Base-by-base conservation (phyloP, 1,139 yeast genomes). In the Protomyces inundatus region DNA sequence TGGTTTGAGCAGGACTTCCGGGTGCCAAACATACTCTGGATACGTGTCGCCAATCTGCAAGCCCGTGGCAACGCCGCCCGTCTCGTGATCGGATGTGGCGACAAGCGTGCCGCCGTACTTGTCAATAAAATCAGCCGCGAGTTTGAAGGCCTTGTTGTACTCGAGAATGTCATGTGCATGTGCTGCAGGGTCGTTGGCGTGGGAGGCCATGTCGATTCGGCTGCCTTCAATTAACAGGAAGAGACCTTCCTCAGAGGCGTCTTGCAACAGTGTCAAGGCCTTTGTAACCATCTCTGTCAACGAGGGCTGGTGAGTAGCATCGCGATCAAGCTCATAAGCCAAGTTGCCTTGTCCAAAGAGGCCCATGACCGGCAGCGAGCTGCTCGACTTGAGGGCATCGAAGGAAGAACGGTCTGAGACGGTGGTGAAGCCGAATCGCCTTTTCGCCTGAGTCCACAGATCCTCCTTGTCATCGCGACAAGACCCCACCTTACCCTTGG, bases 171-270 rank as follows among this genome's bases (percentile, higher is more conserved):
- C 95, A 68, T 86, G 79, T 7, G 85, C 90, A 75, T 88, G 96
- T 9, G 95, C 93, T 10, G 90, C 89, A 10, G 96, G 90, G 73
- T 90, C 96, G 71, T 90, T 90, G 69, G 82, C 83, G 73, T 90
- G 97, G 48, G 96, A 96, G 3, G 96, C 95, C 73, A 90, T 96
- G 74, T 90, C 97, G 70, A 90, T 89, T 73, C 96, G 80, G 12
- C 95, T 87, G 6, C 96, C 96, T 77, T 90, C 97, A 66, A 90
- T 82, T 73, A 90, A 73, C 61, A 90, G 73, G 76, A 90, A 89
- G 74, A 90, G 89, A 0, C 96, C 96, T 69, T 86, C 76, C 67
- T 80, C 76, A 1, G 93, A 82, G 32, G 91, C 90, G 64, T 81
- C 77, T 5, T 81, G 77, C 68, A 90, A 78, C 0, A 90, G 84